A percentile compares a stretch with the other conserved stretches of the same genome.
phyloP scores from a whole-genome alignment of 169 alveolate species.

The Perkinsus chesapeaki region DNA sequence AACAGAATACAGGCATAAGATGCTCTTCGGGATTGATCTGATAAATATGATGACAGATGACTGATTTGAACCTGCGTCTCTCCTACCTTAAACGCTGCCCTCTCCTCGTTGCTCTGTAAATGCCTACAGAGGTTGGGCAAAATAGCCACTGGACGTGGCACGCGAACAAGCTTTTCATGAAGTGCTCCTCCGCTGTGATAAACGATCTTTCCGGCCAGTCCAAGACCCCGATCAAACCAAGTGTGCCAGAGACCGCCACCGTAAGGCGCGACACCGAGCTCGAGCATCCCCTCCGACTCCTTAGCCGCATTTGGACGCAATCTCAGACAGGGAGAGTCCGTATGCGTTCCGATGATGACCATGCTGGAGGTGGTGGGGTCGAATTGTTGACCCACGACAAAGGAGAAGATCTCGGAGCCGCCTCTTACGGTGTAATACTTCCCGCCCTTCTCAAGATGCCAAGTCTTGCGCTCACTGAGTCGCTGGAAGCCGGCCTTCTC shows the following conservation, averaged over 20 bases:
- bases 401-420: neutral
- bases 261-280: conserved; percentile 78
- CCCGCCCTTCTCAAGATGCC: neutral
- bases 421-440: neutral
- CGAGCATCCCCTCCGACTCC: conserved; percentile 21
- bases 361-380: neutral
- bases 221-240: conserved; percentile 92
- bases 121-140: conserved; percentile 89
- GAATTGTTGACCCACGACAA: neutral
- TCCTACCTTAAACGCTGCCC: conserved; percentile 47
- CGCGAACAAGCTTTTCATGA: neutral
- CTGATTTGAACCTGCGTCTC: neutral
- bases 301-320: conserved; percentile 64
- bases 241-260: conserved; percentile 97
- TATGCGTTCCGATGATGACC: conserved; percentile 53
- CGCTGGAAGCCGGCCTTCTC: neutral
- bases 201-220: conserved; percentile 85
- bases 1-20: conserved; percentile 68
- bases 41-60: neutral
- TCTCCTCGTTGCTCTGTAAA: conserved; percentile 69
- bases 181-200: conserved; percentile 36
- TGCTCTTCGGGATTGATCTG: conserved; percentile 47
- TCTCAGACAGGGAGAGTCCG: conserved; percentile 89
- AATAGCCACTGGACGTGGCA: conserved; percentile 66
- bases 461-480: neutral